Conservation (phyloP, 192 early-diverging fungal species). For the Coemansia sp. region DNA sequence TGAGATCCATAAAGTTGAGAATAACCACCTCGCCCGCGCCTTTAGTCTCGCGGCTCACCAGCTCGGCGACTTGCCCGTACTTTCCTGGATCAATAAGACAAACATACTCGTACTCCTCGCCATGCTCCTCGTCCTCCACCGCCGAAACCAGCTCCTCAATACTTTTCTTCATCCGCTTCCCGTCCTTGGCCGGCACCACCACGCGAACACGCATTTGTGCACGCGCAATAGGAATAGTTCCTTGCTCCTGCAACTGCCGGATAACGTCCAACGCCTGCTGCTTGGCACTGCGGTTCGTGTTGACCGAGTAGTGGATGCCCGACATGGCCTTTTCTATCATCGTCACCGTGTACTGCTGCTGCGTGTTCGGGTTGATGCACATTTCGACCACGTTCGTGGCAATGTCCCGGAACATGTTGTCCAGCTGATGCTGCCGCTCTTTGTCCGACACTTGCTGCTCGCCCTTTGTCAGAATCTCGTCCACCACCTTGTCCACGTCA, state of each 20-base stretch:
- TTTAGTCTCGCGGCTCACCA: constrained; percentile 81
- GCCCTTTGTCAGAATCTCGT: constrained; percentile 91
- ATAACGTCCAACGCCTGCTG: constrained; percentile 90
- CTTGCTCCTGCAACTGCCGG: constrained; percentile 85
- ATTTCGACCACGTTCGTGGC: constrained; percentile 94
- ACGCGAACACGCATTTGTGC: constrained; percentile 92
- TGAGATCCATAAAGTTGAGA: constrained; percentile 72
- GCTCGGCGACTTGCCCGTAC: constrained; percentile 79
- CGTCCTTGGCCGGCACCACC: constrained; percentile 79
- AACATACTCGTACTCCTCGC: constrained; percentile 41
- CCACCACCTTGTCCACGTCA: constrained; percentile 76
- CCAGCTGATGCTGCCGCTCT: constrained; percentile 85
- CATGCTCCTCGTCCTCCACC: constrained; percentile 74
- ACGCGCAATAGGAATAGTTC: constrained; percentile 85
- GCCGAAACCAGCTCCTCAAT: constrained; percentile 66
- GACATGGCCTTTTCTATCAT: constrained; percentile 99
- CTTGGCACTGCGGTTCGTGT: constrained; percentile 86
- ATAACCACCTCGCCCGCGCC: constrained; percentile 90
- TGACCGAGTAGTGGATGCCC: constrained; percentile 89
- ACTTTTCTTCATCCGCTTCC: constrained; percentile 83
- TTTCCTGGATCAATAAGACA: constrained; percentile 90
- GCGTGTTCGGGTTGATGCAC: constrained; percentile 94
- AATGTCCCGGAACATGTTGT: constrained; percentile 85
- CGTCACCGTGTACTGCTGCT: constrained; percentile 91
- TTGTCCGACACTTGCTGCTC: constrained; percentile 97